Evolutionary conservation across 2,329 filamentous ascomycete genomes (phyloP).

Genomic region (Penicillium sp.): DNA sequence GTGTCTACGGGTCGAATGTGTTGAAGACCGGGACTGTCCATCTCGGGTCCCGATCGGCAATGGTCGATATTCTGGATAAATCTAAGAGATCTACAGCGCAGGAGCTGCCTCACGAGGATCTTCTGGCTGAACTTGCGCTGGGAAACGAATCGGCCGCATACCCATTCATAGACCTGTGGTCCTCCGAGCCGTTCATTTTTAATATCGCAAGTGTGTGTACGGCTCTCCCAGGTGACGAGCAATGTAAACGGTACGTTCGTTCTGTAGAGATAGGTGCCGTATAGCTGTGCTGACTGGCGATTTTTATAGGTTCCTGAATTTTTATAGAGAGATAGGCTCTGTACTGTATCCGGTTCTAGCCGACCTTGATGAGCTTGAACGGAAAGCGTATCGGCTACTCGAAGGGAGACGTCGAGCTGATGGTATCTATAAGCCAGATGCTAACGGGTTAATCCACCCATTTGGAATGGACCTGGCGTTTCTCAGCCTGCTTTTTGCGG

Average conservation of each 20-base stretch:
- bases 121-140: constrained; percentile 63
- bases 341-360: constrained; percentile 65
- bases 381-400: constrained; percentile 58
- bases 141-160: constrained; percentile 67
- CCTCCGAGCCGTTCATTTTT: constrained; percentile 62
- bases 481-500: constrained; percentile 66
- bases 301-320: constrained; percentile 60
- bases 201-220: constrained; percentile 62
- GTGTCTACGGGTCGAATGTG: constrained; percentile 39
- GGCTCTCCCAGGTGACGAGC: constrained; percentile 61
- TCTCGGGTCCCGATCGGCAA: constrained; percentile 63
- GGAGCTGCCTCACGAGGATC: constrained; percentile 62
- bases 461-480: constrained; percentile 65
- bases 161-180: constrained; percentile 67
- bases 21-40: constrained; percentile 61
- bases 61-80: constrained; percentile 61
- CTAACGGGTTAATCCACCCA: constrained; percentile 59
- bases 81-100: constrained; percentile 50
- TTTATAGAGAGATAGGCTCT: constrained; percentile 62
- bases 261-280: no score
- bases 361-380: constrained; percentile 58
- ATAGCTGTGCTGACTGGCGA: no score
- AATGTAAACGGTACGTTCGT: constrained; percentile 51
- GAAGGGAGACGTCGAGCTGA: constrained; percentile 55
- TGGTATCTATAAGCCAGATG: constrained; percentile 47